Base-by-base conservation (phyloP, 1,284 basidiomycete genomes). In the Cryptococcus sp. region DNA sequence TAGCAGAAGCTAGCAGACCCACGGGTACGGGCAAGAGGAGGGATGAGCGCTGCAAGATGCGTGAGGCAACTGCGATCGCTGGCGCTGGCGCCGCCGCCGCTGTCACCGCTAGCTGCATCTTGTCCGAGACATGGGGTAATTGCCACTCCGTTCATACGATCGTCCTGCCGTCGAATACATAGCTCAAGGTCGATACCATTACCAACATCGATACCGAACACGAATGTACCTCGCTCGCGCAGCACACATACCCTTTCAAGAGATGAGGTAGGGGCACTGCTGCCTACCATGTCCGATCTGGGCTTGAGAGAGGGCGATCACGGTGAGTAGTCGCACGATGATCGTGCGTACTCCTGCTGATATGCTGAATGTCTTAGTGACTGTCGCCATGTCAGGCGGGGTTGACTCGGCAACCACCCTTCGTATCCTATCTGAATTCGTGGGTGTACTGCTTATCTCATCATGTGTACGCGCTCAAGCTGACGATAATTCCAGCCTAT, bases 311-410 rank as follows among this genome's bases (percentile, higher is more conserved):
- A 80, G 65, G 86, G 85, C 2, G 85, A 86, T 67, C 81, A 81
- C 78, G 85, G 86, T 85, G 64, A 45, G 65, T 42, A 38, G 11
- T 25, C 25, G 25, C 31, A 5, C 31, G 31, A 35, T 17, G 17
- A 39, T 47, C 38, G 45, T 39, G 25, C n/a, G n/a, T n/a, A n/a
- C n/a, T n/a, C n/a, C n/a, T n/a, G n/a, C n/a, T n/a, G n/a, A n/a
- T n/a, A n/a, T n/a, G n/a, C n/a, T n/a, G n/a, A n/a, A 35, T 13
- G 31, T 13, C 1, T 20, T 68, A 92, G 91, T 97, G 48, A 85
- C 91, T 0, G 85, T 96, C 2, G 93, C 90, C 31, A 93, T 97
- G 89, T 96, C 92, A 0, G 95, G 95, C 40, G 95, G 95, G 0
- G 94, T 98, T 4, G 94, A 98, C 77, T 96, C 93, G 1, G 92